phyloP scores from a whole-genome alignment of 108 stramenopile species.

The Skeletonema tropicum region DNA sequence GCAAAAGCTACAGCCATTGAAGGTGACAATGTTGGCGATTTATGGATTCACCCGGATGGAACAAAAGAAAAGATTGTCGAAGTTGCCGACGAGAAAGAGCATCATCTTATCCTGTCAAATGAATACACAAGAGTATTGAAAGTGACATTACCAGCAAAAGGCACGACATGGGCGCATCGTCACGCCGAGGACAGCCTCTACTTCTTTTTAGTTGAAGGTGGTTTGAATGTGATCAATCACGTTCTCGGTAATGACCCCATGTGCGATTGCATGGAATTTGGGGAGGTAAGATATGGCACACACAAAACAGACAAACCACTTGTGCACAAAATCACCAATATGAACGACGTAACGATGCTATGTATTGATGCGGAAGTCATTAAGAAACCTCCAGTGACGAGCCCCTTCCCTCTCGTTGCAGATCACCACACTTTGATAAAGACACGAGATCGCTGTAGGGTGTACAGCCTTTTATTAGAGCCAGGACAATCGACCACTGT shows the following conservation, averaged over 20 bases:
- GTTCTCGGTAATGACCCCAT: conserved; percentile 63
- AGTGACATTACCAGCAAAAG: conserved; percentile 54
- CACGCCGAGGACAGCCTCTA: conserved; percentile 70
- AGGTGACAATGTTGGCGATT: conserved; percentile 54
- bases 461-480: conserved; percentile 60
- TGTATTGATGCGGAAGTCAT: conserved; percentile 77
- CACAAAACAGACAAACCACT: conserved; percentile 59
- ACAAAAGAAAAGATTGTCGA: conserved; percentile 60
- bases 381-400: conserved; percentile 59
- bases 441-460: conserved; percentile 58
- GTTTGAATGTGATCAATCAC: conserved; percentile 69
- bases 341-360: conserved; percentile 45
- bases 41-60: conserved; percentile 60
- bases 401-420: conserved; percentile 45
- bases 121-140: conserved; percentile 62
- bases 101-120: conserved; percentile 57
- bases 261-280: conserved; percentile 72
- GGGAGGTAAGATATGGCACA: conserved; percentile 56
- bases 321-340: conserved; percentile 72
- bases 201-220: conserved; percentile 62
- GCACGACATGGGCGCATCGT: conserved; percentile 69
- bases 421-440: conserved; percentile 61
- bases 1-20: conserved; percentile 14
- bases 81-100: conserved; percentile 59
- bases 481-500: conserved; percentile 59